Percentiles rank a stretch among this genome's conserved stretches.
Evolutionary conservation across 2,329 filamentous ascomycete species (phyloP).

Genomic region (Trichocomaceae sp.): DNA sequence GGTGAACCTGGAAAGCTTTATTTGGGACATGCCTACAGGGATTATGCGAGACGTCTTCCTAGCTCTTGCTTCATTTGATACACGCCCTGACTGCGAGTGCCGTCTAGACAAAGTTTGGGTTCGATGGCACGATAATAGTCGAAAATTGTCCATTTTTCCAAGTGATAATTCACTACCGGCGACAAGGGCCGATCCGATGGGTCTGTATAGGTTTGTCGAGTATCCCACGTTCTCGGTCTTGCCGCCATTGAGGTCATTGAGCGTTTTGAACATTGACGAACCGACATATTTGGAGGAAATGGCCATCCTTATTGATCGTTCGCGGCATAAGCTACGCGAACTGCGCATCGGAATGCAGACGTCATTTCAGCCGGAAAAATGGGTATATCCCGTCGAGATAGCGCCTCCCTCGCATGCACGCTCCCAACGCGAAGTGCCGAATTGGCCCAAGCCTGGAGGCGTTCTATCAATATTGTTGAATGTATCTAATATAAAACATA

Average conservation of each 20-base stretch:
- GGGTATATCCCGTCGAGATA: slow-evolving; percentile 23
- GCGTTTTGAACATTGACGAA: slow-evolving; percentile 75
- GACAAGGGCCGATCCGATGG: slow-evolving; percentile 25
- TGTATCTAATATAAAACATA: slow-evolving; percentile 1
- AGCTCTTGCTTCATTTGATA: slow-evolving; percentile 63
- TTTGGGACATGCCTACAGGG: slow-evolving; percentile 86
- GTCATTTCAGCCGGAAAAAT: slow-evolving; percentile 18
- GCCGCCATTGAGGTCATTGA: slow-evolving; percentile 66
- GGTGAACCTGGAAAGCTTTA: slow-evolving; percentile 72
- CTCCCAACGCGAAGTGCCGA: slow-evolving; percentile 11
- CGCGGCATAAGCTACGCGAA: slow-evolving; percentile 59
- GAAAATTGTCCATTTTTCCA: slow-evolving; percentile 22
- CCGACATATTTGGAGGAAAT: slow-evolving; percentile 78
- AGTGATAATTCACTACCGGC: not conserved
- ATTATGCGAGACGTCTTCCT: slow-evolving; percentile 76
- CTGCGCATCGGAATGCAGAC: slow-evolving; percentile 64
- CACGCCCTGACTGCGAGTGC: slow-evolving; percentile 55
- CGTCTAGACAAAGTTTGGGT: slow-evolving; percentile 71
- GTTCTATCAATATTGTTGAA: slow-evolving; percentile 27
- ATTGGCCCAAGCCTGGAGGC: slow-evolving; percentile 30
- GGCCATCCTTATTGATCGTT: slow-evolving; percentile 67
- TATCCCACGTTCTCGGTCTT: slow-evolving; percentile 74
- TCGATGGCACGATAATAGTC: slow-evolving; percentile 72
- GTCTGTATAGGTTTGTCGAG: slow-evolving; percentile 58
- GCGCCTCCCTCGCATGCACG: slow-evolving; percentile 14